Evolutionary conservation across 2,329 filamentous ascomycete genomes (phyloP).

Genomic region (Orbilia brochopaga): DNA sequence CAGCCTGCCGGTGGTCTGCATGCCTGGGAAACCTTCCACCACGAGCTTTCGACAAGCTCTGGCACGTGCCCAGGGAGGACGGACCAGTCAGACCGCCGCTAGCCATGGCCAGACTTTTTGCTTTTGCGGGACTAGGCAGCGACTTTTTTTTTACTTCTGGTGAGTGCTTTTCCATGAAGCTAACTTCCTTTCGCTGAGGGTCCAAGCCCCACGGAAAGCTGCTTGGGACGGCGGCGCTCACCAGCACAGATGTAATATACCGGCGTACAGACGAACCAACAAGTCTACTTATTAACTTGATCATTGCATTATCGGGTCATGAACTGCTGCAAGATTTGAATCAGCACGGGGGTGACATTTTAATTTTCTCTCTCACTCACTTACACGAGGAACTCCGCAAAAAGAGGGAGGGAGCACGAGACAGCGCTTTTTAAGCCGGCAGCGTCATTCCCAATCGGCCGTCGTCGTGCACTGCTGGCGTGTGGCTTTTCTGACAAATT

Average conservation of each 20-base stretch:
- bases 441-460: constrained; percentile 7
- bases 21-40: constrained; percentile 25
- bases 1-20: constrained; percentile 33
- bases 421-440: constrained; percentile 7
- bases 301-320: constrained; percentile 7
- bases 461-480: constrained; percentile 10
- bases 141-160: constrained; percentile 37
- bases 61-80: constrained; percentile 49
- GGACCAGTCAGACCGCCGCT: constrained; percentile 31
- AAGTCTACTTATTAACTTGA: neutral
- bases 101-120: constrained; percentile 42
- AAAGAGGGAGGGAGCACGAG: neutral
- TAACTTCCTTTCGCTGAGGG: constrained; percentile 40
- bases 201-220: constrained; percentile 50
- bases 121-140: constrained; percentile 50
- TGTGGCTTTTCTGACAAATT: constrained; percentile 44
- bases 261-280: neutral
- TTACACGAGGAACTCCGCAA: neutral
- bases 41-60: constrained; percentile 36
- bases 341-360: neutral
- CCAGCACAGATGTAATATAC: constrained; percentile 14
- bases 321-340: neutral
- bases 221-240: constrained; percentile 33
- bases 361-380: neutral
- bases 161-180: constrained; percentile 49